Base-by-base conservation (phyloP, 2,329 filamentous ascomycete genomes). In the Cladophialophora immunda region DNA sequence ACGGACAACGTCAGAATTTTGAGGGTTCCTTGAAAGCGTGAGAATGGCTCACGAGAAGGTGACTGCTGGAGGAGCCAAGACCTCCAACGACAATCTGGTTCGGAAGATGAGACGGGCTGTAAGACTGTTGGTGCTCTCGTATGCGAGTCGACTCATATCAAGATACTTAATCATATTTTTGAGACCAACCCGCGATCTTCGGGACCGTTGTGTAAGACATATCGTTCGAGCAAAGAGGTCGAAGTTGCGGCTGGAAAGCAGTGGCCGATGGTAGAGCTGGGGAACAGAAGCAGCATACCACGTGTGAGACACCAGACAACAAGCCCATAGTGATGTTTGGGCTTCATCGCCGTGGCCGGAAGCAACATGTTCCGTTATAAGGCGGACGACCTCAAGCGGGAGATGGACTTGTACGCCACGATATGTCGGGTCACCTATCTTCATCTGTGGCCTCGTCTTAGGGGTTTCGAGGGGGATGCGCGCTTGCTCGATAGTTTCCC, bases 61-160 rank as follows among this genome's bases (percentile, higher is more conserved):
- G 4, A 84, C 81, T 66, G 85, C 84, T 0, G 87, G 87, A 0
- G 87, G 86, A 55, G 84, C 75, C 73, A 89, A 89, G n/a, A 77
- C 75, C 68, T 84, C 79, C 19, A 90, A 73, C 1, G 78, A 82
- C 5, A 77, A 75, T 68, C 86, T 88, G 0, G 85, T 82, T 58
- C 85, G 79, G 27, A 84, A 81, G 2, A 89, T 77, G 7, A 89
- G 75, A 34, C 86, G 82, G 22, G 86, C 85, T 0, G 87, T 89
- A 9, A 83, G 76, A 58, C 84, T 85, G 70, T 85, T 87, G 64
- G 81, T 84, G 67, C 85, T 85, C 70, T 89, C 84, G 71, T 89
- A 86, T 2, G 89, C 86, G 17, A 90, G 81, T 47, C 75, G 71
- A 11, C 81, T 80, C 75, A 90, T 80, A 71, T 88, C 80, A 41